Evolutionary conservation across 768 basidiomycete genomes (phyloP).

Genomic region (Boletus fagicola): DNA sequence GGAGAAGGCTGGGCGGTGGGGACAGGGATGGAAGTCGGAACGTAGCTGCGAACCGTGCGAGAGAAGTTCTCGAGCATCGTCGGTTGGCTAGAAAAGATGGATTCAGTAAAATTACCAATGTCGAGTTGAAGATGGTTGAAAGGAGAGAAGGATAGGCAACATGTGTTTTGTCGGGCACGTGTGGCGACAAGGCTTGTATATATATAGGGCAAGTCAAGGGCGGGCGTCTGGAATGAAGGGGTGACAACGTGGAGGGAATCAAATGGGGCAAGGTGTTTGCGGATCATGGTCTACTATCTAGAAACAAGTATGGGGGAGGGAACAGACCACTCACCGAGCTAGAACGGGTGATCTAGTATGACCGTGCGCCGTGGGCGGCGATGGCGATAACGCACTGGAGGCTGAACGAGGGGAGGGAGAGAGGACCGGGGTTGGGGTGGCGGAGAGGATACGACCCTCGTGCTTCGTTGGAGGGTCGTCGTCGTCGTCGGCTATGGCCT

Average conservation of each 20-base stretch:
- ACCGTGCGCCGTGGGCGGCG: conserved; percentile 17
- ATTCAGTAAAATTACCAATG: conserved; percentile 15
- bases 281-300: conserved; percentile 4
- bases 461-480: conserved; percentile 28
- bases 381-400: conserved; percentile 11
- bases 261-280: not conserved
- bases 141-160: not conserved
- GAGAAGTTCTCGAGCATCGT: conserved; percentile 52
- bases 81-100: conserved; percentile 38
- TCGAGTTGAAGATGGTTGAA: not conserved
- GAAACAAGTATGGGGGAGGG: not conserved
- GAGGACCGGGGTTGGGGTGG: conserved; percentile 7
- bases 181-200: conserved; percentile 13
- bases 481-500: conserved; percentile 19
- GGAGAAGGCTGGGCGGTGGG: conserved; percentile 48
- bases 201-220: conserved; percentile 8
- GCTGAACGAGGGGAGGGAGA: conserved; percentile 16
- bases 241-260: conserved; percentile 11
- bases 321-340: conserved; percentile 24
- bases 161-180: conserved; percentile 12
- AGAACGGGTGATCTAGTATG: conserved; percentile 34
- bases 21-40: conserved; percentile 51
- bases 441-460: conserved; percentile 25
- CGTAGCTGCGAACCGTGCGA: conserved; percentile 52
- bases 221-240: conserved; percentile 5